These are phyloP conservation scores for Nitzschia putrida DNA, from an alignment of 108 stramenopile species.

Conservation along the genomic window DNA sequence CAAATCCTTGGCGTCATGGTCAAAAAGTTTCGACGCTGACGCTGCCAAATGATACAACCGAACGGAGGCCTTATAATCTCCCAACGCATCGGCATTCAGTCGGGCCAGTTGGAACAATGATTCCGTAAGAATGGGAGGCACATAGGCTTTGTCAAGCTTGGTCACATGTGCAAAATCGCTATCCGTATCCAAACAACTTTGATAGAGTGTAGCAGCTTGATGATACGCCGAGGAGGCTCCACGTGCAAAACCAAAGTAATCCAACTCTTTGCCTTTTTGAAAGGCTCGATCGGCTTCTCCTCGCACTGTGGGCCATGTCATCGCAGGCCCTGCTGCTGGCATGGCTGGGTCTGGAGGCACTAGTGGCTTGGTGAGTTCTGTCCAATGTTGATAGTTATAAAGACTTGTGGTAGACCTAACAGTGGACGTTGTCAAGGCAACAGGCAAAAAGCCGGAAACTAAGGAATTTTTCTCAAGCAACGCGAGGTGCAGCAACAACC, in stretches of 20 bases:
- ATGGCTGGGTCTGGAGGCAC: too few species aligned
- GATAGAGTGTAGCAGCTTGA: slow-evolving; percentile 84
- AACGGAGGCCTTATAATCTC: slow-evolving; percentile 72
- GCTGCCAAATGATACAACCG: slow-evolving; percentile 66
- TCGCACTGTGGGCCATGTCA: slow-evolving; percentile 34
- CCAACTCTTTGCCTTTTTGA: slow-evolving; percentile 59
- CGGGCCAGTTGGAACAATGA: slow-evolving; percentile 71
- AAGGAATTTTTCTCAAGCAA: too few species aligned
- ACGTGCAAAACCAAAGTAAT: slow-evolving; percentile 70
- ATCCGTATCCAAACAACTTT: slow-evolving; percentile 69
- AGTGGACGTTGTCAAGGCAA: too few species aligned
- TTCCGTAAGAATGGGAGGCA: slow-evolving; percentile 63
- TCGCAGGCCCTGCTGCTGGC: not conserved
- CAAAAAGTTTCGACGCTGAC: too few species aligned
- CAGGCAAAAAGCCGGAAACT: too few species aligned
- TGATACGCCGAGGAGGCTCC: slow-evolving; percentile 72
- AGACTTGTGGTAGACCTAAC: too few species aligned
- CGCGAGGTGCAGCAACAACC: too few species aligned
- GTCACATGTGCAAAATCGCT: slow-evolving; percentile 75
- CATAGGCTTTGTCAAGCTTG: slow-evolving; percentile 37
- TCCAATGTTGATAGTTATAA: too few species aligned
- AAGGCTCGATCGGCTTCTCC: slow-evolving; percentile 86
- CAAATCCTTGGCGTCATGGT: too few species aligned
- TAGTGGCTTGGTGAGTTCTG: too few species aligned
- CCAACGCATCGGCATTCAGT: slow-evolving; percentile 73